Evolutionary conservation across 1,284 basidiomycete genomes (phyloP).

Genomic region (Fomitopsis betulina): DNA sequence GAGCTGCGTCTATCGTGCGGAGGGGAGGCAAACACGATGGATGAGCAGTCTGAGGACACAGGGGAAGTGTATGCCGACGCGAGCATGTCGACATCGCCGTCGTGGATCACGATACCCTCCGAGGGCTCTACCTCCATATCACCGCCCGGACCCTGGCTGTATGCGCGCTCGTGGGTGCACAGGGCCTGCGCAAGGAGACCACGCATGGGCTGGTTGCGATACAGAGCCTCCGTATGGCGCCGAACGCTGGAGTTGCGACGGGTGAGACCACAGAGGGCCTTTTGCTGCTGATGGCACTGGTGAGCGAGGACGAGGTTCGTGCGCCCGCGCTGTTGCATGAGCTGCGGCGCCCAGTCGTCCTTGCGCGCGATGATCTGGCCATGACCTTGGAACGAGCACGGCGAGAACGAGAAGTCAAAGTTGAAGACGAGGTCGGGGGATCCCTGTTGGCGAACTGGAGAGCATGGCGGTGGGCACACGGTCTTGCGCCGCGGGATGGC

Average conservation of each 20-base stretch:
- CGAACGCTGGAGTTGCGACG: neutral
- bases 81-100: neutral
- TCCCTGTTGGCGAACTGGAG: slow-evolving; percentile 7
- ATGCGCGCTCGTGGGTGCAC: neutral
- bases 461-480: slow-evolving; percentile 12
- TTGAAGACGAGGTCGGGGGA: slow-evolving; percentile 19
- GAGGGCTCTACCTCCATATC: neutral
- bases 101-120: neutral
- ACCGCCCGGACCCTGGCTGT: neutral
- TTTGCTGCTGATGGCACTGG: slow-evolving; percentile 9
- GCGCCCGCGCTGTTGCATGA: slow-evolving; percentile 13
- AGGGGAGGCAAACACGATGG: slow-evolving; percentile 1
- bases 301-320: slow-evolving; percentile 9
- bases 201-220: neutral
- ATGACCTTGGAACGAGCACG: slow-evolving; percentile 7
- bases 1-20: neutral
- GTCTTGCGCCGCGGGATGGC: slow-evolving; percentile 16
- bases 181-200: neutral
- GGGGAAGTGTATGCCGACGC: neutral
- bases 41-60: slow-evolving; percentile 1
- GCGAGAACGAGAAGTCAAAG: slow-evolving; percentile 19
- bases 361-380: slow-evolving; percentile 3
- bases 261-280: neutral
- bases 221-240: neutral
- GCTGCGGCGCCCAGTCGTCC: slow-evolving; percentile 2